Evolutionary conservation across 2,329 filamentous ascomycete species (phyloP), one percentile per base, ranked within the genome.

Genomic region (Cladosporium sp.): DNA sequence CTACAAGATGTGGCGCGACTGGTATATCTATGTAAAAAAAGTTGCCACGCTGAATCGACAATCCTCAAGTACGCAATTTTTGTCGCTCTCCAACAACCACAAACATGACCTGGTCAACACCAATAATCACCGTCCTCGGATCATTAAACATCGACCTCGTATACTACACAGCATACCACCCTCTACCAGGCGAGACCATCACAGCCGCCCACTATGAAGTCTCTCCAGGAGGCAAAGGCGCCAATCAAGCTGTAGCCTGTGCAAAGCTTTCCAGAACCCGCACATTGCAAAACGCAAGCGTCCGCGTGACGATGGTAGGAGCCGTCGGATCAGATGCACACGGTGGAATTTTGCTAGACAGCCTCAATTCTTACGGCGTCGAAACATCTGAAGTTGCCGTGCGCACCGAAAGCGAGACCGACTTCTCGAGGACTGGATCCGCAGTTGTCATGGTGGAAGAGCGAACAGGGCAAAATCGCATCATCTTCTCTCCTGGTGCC

Each of bases 181-280:
- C 94, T 36, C 80, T 90, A 4, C 90, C 93, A 0, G 94, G 94
- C 64, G 93, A 97, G 76, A 97, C 93, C 2, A 81, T 97, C 52
- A 92, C 89, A 3, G 83, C 90, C 45, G 85, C 78, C 62, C 85
- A 84, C 19, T 95, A 96, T 76, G 81, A 82, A 69, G 90, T 87
- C 36, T 91, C 89, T 40, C 87, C 89, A 22, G 94, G 93, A 66
- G 93, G 94, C 58, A 97, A 97, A 77, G 93, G 92, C 62, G 91
- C 91, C 61, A 97, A 97, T 77, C 92, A 96, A 77, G 91, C 91
- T 59, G 89, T 96, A 56, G 64, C 61, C 39, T 65, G 61, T 49
- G 67, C 66, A 7, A 60, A 67, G 20, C 64, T 68, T 3, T 32
- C 44, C 24, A 58, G 64, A 64, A 71, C 45, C 3, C 45, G 45